Conservation (phyloP, 192 early-diverging fungal genomes). For the Rhizophlyctis rosea region DNA sequence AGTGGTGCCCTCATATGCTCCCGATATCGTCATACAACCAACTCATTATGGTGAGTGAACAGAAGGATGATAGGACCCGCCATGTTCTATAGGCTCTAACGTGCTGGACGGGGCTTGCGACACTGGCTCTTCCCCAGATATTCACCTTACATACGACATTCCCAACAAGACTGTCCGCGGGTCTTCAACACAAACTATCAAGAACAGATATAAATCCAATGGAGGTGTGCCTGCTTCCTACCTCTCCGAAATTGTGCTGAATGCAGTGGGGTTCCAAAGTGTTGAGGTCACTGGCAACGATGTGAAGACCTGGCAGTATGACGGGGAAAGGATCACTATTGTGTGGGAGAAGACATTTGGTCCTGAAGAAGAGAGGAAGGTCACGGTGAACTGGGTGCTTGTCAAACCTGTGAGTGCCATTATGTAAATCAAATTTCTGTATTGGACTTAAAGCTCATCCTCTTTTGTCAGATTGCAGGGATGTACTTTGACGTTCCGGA, state of each 20-base stretch:
- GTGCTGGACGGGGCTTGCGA: not conserved
- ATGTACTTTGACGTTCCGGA: constrained; percentile 46
- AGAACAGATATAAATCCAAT: not conserved
- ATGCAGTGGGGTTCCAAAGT: constrained; percentile 32
- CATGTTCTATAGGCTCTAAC: not conserved
- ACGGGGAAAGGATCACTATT: constrained; percentile 33
- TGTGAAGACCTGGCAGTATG: constrained; percentile 24
- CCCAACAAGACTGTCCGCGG: constrained; percentile 15
- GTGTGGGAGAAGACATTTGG: constrained; percentile 33
- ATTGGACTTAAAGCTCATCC: not conserved
- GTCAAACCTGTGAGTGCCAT: constrained; percentile 17
- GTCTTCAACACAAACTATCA: constrained; percentile 22
- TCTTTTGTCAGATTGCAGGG: constrained; percentile 28
- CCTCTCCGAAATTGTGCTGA: constrained; percentile 25
- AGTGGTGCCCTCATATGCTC: constrained; percentile 28
- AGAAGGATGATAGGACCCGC: not conserved
- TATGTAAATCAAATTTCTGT: constrained; percentile 15
- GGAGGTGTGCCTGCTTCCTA: not conserved
- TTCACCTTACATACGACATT: constrained; percentile 25
- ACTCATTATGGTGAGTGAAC: constrained; percentile 13
- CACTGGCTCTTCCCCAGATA: constrained; percentile 19
- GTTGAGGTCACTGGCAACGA: constrained; percentile 24
- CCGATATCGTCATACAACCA: constrained; percentile 34
- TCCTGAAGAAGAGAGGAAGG: constrained; percentile 24
- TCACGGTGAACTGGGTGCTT: constrained; percentile 32